These are phyloP conservation scores for Chimonanthus praecox DNA, from an alignment of 164 flowering plant species.

Conservation along the genomic window DNA sequence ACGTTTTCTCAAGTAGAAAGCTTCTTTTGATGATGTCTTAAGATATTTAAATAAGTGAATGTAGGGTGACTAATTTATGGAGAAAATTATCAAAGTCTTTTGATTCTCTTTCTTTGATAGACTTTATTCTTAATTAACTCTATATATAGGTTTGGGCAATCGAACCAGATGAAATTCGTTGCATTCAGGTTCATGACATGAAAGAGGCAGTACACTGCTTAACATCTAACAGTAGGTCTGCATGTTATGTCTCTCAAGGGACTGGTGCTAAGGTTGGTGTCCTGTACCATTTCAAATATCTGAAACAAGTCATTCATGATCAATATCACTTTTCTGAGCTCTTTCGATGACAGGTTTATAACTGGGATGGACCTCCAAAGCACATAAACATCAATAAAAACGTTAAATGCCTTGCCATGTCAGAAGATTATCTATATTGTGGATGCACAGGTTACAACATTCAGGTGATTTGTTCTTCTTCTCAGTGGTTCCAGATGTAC, in stretches of 20 bases:
- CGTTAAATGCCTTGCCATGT: constrained; percentile 52
- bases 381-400: constrained; percentile 54
- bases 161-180: constrained; percentile 51
- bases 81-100: no score
- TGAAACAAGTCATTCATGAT: neutral
- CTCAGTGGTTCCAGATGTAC: neutral
- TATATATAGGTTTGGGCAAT: constrained; percentile 58
- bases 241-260: constrained; percentile 62
- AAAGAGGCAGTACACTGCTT: constrained; percentile 48
- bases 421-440: constrained; percentile 44
- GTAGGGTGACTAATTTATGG: neutral
- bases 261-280: constrained; percentile 52
- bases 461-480: constrained; percentile 38
- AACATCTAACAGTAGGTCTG: constrained; percentile 33
- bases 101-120: neutral
- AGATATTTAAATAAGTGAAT: no score
- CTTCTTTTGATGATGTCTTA: no score
- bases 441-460: constrained; percentile 62
- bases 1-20: no score
- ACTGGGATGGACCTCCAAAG: constrained; percentile 53
- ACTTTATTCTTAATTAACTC: neutral
- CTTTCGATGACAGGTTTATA: constrained; percentile 40
- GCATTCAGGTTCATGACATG: constrained; percentile 57
- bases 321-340: constrained; percentile 4
- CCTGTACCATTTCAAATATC: neutral